Conservation (phyloP, 2,329 filamentous ascomycete species). For the Alternaria triticina region DNA sequence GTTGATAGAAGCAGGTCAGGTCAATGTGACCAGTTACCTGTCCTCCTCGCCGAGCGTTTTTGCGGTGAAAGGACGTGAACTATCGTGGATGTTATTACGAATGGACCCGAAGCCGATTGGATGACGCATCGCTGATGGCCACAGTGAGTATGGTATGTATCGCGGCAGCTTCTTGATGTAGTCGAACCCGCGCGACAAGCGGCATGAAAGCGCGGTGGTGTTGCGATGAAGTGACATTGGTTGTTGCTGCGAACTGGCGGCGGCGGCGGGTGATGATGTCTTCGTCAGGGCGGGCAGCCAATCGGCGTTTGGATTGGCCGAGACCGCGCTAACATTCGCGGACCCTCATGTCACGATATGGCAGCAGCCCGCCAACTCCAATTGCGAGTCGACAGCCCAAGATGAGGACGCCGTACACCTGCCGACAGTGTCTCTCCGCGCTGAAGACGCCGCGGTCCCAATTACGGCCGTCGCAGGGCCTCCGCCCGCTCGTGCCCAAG, state of each 20-base stretch:
- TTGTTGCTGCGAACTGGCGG: background rate
- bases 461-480: slow-evolving; percentile 28
- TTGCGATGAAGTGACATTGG: background rate
- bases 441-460: slow-evolving; percentile 40
- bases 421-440: slow-evolving; percentile 47
- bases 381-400: slow-evolving; percentile 24
- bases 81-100: too few species aligned
- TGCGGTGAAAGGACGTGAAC: too few species aligned
- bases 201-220: background rate
- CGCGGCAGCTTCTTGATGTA: too few species aligned
- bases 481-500: slow-evolving; percentile 34
- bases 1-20: too few species aligned
- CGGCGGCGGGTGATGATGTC: background rate
- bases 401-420: slow-evolving; percentile 51
- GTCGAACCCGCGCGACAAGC: too few species aligned
- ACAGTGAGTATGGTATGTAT: too few species aligned
- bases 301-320: slow-evolving; percentile 21
- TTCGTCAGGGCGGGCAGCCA: background rate
- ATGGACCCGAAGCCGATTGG: too few species aligned
- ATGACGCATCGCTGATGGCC: too few species aligned
- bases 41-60: too few species aligned
- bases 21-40: too few species aligned
- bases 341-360: slow-evolving; percentile 21
- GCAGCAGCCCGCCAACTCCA: slow-evolving; percentile 2
- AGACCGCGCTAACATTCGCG: slow-evolving; percentile 17